A percentile compares a stretch with the other conserved stretches of the same genome.
phyloP scores from a whole-genome alignment of 1,284 basidiomycete genomes.

The Naganishia sp. region DNA sequence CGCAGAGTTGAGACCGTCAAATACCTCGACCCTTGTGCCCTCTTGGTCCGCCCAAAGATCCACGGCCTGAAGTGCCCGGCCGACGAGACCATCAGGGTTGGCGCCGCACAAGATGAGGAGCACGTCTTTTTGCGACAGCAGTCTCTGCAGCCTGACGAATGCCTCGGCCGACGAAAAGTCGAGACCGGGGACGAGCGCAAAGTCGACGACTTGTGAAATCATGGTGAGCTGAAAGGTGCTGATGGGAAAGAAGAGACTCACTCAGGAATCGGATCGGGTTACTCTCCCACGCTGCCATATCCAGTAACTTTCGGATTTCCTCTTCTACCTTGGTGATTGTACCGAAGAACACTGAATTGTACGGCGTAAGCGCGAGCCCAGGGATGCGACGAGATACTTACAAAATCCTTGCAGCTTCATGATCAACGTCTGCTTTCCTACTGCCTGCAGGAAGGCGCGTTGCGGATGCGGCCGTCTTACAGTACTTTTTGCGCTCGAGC shows the following conservation, averaged over 20 bases:
- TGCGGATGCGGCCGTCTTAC: slow-evolving; percentile 87
- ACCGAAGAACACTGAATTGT: slow-evolving; percentile 77
- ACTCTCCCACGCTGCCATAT: slow-evolving; percentile 70
- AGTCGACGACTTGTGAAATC: slow-evolving; percentile 65
- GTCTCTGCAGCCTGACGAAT: slow-evolving; percentile 83
- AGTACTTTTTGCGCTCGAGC: slow-evolving; percentile 80
- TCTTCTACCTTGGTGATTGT: slow-evolving; percentile 88
- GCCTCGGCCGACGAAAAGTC: slow-evolving; percentile 96
- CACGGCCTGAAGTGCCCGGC: slow-evolving; percentile 70
- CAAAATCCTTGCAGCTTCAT: slow-evolving; percentile 77
- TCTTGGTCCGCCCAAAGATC: slow-evolving; percentile 69
- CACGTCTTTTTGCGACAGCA: slow-evolving; percentile 74
- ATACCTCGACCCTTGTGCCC: slow-evolving; percentile 73
- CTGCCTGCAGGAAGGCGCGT: slow-evolving; percentile 82
- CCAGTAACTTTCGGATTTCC: slow-evolving; percentile 64
- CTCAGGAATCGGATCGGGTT: slow-evolving; percentile 83
- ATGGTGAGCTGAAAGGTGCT: not conserved
- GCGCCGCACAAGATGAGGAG: slow-evolving; percentile 88
- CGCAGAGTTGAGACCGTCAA: slow-evolving; percentile 81
- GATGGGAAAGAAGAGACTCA: slow-evolving; percentile 16
- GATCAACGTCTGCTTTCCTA: slow-evolving; percentile 87
- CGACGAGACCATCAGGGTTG: slow-evolving; percentile 63
- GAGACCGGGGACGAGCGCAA: slow-evolving; percentile 80
- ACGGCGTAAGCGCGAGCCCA: not conserved
- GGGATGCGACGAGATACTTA: slow-evolving; percentile 32